Conservation (phyloP, 352 stramenopile genomes). For the Phytophthora pisi region DNA sequence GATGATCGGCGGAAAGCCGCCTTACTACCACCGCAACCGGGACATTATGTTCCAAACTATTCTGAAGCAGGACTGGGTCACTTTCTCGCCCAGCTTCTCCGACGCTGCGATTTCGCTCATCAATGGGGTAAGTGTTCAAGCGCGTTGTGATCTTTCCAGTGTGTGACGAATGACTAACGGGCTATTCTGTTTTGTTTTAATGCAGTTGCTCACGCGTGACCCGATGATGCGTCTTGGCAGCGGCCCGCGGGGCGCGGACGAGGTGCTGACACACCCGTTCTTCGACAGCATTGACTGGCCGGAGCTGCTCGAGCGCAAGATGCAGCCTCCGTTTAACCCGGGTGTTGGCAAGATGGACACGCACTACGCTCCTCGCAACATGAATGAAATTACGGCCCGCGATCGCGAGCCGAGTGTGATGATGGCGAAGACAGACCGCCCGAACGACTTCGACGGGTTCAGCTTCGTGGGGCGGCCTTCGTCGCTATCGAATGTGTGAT, state of each 20-base stretch:
- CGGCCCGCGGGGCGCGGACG: constrained; percentile 87
- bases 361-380: constrained; percentile 83
- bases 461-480: constrained; percentile 90
- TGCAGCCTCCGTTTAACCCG: constrained; percentile 89
- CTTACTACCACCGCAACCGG: constrained; percentile 91
- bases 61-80: constrained; percentile 92
- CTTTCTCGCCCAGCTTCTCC: constrained; percentile 95
- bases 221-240: constrained; percentile 95
- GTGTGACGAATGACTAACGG: constrained; percentile 26
- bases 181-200: constrained; percentile 16
- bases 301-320: constrained; percentile 81
- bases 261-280: constrained; percentile 92
- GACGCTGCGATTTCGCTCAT: constrained; percentile 91
- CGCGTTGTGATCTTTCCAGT: constrained; percentile 1
- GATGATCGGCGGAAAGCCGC: constrained; percentile 94
- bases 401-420: constrained; percentile 83
- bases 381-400: constrained; percentile 89
- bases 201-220: constrained; percentile 95
- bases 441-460: constrained; percentile 91
- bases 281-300: constrained; percentile 93
- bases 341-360: constrained; percentile 88
- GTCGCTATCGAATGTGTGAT: constrained; percentile 61
- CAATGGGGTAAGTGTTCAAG: constrained; percentile 76
- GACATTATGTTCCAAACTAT: constrained; percentile 94
- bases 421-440: constrained; percentile 54